These are phyloP conservation scores for Leishmania lainsoni DNA, from an alignment of 208 protist genomes.

Conservation along the genomic window DNA sequence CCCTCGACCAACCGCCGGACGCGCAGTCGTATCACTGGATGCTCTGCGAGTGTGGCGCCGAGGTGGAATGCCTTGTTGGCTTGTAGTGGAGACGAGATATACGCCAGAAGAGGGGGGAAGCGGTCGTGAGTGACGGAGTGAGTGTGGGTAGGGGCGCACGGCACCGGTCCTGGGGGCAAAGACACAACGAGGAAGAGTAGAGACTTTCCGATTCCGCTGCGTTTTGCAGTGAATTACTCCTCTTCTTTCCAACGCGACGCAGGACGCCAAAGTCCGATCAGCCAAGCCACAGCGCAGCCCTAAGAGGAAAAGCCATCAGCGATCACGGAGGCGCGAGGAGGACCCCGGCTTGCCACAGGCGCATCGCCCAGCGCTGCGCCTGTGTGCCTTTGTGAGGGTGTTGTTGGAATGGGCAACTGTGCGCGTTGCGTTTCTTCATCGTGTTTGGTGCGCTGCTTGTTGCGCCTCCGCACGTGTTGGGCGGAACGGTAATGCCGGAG, in stretches of 20 bases:
- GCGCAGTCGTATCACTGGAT: conserved; percentile 29
- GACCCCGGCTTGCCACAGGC: not conserved
- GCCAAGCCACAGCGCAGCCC: not conserved
- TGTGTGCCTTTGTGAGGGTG: not conserved
- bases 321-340: not conserved
- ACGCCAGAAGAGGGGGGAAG: too few relatives aligned
- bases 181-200: not conserved
- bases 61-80: conserved; percentile 37
- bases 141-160: not conserved
- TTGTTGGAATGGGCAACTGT: not conserved
- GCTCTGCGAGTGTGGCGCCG: conserved; percentile 6
- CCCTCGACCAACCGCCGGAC: conserved; percentile 4
- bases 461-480: not conserved
- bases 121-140: not conserved
- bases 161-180: not conserved
- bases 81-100: conserved; percentile 2
- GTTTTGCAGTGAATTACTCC: too few relatives aligned
- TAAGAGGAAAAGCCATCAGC: not conserved
- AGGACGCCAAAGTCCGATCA: too few relatives aligned
- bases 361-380: not conserved
- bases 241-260: too few relatives aligned
- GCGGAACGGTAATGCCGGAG: not conserved
- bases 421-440: not conserved
- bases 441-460: not conserved
- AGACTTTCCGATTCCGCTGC: not conserved